phyloP scores from a whole-genome alignment of 2,329 filamentous ascomycete species.

The Whalleya microplaca region DNA sequence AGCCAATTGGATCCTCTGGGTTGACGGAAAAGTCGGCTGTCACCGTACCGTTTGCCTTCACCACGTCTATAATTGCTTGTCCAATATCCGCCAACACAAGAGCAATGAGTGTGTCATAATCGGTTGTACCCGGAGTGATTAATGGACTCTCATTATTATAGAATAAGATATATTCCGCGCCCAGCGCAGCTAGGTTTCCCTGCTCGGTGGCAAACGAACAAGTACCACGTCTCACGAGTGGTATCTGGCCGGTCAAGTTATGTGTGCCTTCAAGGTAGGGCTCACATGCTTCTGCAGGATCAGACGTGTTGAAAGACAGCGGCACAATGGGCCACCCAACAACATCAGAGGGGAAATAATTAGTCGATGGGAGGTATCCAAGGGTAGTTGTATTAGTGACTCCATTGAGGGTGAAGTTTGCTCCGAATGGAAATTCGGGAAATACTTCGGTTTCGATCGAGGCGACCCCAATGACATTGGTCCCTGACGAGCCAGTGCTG shows the following conservation, averaged over 20 bases:
- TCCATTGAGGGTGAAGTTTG: constrained; percentile 36
- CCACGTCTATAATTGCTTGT: constrained; percentile 30
- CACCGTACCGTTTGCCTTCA: constrained; percentile 33
- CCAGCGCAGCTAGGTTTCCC: constrained; percentile 31
- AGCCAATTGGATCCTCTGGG: constrained; percentile 27
- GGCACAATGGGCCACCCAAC: constrained; percentile 39
- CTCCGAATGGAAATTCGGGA: constrained; percentile 36
- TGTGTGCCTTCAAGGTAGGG: constrained; percentile 28
- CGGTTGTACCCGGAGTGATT: constrained; percentile 17
- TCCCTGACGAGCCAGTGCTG: constrained; percentile 45
- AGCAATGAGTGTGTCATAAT: constrained; percentile 23
- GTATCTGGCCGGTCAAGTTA: constrained; percentile 29
- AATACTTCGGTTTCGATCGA: constrained; percentile 42
- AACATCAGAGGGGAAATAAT: constrained; percentile 40
- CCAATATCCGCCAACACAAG: constrained; percentile 31
- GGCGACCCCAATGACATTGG: constrained; percentile 48
- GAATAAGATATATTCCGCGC: constrained; percentile 36
- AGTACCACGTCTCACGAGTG: constrained; percentile 40
- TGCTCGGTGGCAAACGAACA: constrained; percentile 37
- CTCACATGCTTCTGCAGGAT: constrained; percentile 33
- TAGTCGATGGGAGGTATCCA: constrained; percentile 41
- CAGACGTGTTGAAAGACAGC: constrained; percentile 32
- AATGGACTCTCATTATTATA: constrained; percentile 35
- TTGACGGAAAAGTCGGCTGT: constrained; percentile 37
- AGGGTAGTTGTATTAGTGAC: constrained; percentile 28